Evolutionary conservation across 2,329 filamentous ascomycete species (phyloP), one percentile per base, ranked within the genome.

Genomic region (Venturiaceae sp.): DNA sequence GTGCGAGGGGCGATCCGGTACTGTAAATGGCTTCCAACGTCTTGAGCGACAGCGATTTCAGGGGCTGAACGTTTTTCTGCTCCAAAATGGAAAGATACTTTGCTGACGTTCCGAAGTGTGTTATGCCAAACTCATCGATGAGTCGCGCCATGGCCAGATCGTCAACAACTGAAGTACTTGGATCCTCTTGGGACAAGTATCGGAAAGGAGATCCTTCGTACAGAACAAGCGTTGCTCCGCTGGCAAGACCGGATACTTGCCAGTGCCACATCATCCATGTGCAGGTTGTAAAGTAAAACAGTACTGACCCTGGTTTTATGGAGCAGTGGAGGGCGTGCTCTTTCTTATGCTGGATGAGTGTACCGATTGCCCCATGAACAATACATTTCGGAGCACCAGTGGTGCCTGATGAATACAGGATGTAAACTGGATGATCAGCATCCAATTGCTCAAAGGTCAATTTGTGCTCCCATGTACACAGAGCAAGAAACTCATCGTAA

Each of bases 201-300:
- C 77, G 75, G 77, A 97, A 97, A 0, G 94, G 94, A 0, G 90
- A 95, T 53, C 94, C 94, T 57, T 95, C 90, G 72, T 96, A 99
- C 3, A 97, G 80, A 21, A 97, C 80, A 13, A 97, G 77, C 0
- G 90, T 92, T 11, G 88, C 83, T 57, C 92, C 92, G 32, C 84
- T 85, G 9, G 92, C 88, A 3, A 97, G 83, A 5, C 86, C 90
- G 1, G 90, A 92, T 21, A 96, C 82, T 41, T 92, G 85, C 92
- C 92, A 97, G 71, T 97, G 92, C 91, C 92, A 96, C 92, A 97
- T 97, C 92, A 99, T 97, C 94, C 92, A 96, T 0, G 90, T 95
- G 11, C 87, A 91, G 3, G 92, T 96, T 1, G 91, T 96, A 75
- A 92, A 96, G 75, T 96, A 96, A 71, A 96, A 88, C 67, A 96